These are phyloP conservation scores for Immersiporthe knoxdaviesiana DNA, from an alignment of 2,329 filamentous ascomycete genomes.

Conservation along the genomic window DNA sequence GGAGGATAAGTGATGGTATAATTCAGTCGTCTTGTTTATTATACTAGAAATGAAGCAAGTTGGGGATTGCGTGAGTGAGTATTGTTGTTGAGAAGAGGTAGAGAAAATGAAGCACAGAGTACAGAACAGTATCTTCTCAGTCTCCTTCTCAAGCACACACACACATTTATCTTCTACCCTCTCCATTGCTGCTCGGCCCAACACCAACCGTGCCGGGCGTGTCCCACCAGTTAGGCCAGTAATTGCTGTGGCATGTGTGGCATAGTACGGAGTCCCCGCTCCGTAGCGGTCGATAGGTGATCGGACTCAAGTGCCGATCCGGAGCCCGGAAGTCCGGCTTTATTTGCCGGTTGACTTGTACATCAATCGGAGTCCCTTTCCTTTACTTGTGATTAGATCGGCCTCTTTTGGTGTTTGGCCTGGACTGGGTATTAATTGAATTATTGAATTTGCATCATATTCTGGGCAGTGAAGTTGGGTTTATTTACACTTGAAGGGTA, in stretches of 20 bases:
- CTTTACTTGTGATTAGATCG: neutral
- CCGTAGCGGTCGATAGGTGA: neutral
- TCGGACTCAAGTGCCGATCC: constrained; percentile 8
- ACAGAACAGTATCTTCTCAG: too few species aligned
- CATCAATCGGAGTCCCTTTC: too few species aligned
- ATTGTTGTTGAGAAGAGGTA: neutral
- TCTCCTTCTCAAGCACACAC: too few species aligned
- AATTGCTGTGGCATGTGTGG: too few species aligned
- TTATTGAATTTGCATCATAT: too few species aligned
- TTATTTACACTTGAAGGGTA: too few species aligned
- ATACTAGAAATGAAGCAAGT: too few species aligned
- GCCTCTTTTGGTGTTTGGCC: neutral
- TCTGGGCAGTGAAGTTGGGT: too few species aligned
- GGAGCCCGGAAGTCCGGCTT: neutral
- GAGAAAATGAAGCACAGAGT: neutral
- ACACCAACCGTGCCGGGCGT: neutral
- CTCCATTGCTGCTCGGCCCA: neutral
- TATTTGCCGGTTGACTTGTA: neutral
- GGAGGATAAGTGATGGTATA: neutral
- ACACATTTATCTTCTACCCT: too few species aligned
- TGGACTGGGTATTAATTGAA: too few species aligned
- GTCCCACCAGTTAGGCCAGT: neutral
- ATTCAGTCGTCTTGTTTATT: too few species aligned
- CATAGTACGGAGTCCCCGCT: neutral
- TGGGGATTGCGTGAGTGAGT: too few species aligned